Evolutionary conservation across 768 basidiomycete genomes (phyloP).

Genomic region (Tulasnella sp.): DNA sequence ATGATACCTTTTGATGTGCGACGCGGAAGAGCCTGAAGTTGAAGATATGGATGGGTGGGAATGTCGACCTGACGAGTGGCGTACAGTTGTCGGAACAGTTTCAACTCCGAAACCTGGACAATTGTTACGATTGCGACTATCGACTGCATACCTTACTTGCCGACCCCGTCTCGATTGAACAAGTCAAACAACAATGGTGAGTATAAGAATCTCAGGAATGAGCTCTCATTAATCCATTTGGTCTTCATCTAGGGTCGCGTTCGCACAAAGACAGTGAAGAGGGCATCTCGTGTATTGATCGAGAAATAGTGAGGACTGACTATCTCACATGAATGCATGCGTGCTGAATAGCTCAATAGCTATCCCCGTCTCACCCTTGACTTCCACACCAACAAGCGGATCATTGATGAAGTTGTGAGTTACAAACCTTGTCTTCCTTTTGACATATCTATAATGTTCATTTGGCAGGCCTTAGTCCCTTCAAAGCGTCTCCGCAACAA

Average conservation of each 20-base stretch:
- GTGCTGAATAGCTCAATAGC: constrained; percentile 31
- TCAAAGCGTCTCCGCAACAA: constrained; percentile 99
- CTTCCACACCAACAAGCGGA: constrained; percentile 99
- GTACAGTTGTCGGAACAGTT: too few relatives aligned
- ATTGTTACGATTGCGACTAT: too few relatives aligned
- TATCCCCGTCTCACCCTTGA: constrained; percentile 98
- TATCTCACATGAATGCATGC: not conserved
- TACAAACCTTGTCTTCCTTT: not conserved
- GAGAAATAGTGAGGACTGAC: constrained; percentile 81
- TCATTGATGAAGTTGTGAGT: constrained; percentile 92
- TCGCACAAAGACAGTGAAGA: constrained; percentile 99
- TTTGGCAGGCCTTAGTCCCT: constrained; percentile 68
- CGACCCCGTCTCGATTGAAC: not conserved
- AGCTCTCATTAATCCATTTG: not conserved
- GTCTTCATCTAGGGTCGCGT: constrained; percentile 72
- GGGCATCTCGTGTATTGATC: constrained; percentile 95
- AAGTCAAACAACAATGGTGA: constrained; percentile 37
- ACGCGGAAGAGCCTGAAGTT: not conserved
- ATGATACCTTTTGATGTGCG: constrained; percentile 11
- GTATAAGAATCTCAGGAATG: constrained; percentile 18
- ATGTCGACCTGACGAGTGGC: not conserved
- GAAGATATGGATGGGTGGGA: not conserved
- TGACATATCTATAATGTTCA: not conserved
- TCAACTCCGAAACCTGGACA: too few relatives aligned
- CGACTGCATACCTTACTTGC: not conserved